Evolutionary conservation across 306 rosid genomes (phyloP), one percentile per base, ranked within the genome.

Genomic region (Psophocarpus tetragonolobus): DNA sequence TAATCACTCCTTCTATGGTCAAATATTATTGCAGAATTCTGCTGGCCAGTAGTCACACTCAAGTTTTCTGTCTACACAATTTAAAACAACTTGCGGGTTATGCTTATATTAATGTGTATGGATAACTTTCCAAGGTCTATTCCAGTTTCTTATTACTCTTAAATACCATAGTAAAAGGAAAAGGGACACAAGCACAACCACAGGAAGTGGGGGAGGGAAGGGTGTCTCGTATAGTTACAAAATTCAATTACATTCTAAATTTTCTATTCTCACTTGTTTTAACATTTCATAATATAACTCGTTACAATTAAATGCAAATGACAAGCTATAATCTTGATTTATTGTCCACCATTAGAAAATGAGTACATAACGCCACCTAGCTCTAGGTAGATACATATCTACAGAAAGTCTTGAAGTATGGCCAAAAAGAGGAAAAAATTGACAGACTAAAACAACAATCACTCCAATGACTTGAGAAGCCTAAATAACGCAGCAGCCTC

Each of bases 401-500:
- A 86, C 85, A 79, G 27, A n/a, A 74, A 36, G 80, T 77, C 74
- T 67, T 41, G 48, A 13, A 64, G 20, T 18, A 27, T 21, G 27
- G 8, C 30, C 15, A 4, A 68, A 35, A 54, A 33, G n/a, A 17
- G 35, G 24, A 2, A 3, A 4, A 78, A 73, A 20, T 39, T 68
- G 44, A 67, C 60, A 18, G 32, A 41, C 69, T 50, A 68, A 74
- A 63, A 44, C 50, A 66, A 35, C 42, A 68, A 38, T 84, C 88
- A 91, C 85, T 94, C 97, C 94, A 88, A 82, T 5, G 96, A 82
- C 75, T 94, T 94, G 57, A 94, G 96, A 77, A 91, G 98, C 92
- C 97, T 91, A 82, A 91, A 94, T 5, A 94, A 90, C 15, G 96
- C 79, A 11, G 97, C 91, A 12, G 98, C 98, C 86, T 94, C 97